A percentile compares a stretch with the other conserved stretches of the same genome.
These are phyloP conservation scores for Dactylella cylindrospora DNA, from an alignment of 2,329 filamentous ascomycete species.

Conservation along the genomic window DNA sequence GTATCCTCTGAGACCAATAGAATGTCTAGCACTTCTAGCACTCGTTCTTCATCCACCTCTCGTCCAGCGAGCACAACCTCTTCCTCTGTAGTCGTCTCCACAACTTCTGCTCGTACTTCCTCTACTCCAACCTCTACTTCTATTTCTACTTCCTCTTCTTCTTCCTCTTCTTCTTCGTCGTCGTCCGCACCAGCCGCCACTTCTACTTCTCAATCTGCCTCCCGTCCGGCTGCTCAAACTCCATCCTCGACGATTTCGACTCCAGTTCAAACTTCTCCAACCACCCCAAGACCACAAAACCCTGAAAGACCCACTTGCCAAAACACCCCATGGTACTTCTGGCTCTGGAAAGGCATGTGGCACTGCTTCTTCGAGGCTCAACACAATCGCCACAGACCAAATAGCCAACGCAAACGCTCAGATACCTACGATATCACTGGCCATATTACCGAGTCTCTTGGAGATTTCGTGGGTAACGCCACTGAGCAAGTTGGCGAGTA, in stretches of 20 bases:
- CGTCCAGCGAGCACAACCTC: neutral
- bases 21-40: slow-evolving; percentile 29
- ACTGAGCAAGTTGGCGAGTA: too few species aligned
- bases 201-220: too few species aligned
- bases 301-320: slow-evolving; percentile 7
- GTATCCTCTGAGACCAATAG: slow-evolving; percentile 33
- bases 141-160: neutral
- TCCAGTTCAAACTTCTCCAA: neutral
- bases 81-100: neutral
- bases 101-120: neutral
- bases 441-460: slow-evolving; percentile 6
- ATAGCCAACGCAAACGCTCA: slow-evolving; percentile 12
- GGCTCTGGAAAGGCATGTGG: slow-evolving; percentile 26
- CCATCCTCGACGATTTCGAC: neutral
- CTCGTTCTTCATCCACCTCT: slow-evolving; percentile 1
- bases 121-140: neutral
- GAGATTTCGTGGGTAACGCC: too few species aligned
- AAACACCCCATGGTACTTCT: slow-evolving; percentile 30
- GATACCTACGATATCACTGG: slow-evolving; percentile 3
- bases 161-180: neutral
- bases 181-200: neutral
- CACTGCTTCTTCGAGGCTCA: slow-evolving; percentile 10
- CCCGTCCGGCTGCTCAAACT: neutral
- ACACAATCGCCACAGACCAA: neutral
- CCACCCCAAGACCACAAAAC: neutral